These are phyloP conservation scores for Lolium perenne DNA, from an alignment of 176 grass and related monocot genomes.

Conservation along the genomic window DNA sequence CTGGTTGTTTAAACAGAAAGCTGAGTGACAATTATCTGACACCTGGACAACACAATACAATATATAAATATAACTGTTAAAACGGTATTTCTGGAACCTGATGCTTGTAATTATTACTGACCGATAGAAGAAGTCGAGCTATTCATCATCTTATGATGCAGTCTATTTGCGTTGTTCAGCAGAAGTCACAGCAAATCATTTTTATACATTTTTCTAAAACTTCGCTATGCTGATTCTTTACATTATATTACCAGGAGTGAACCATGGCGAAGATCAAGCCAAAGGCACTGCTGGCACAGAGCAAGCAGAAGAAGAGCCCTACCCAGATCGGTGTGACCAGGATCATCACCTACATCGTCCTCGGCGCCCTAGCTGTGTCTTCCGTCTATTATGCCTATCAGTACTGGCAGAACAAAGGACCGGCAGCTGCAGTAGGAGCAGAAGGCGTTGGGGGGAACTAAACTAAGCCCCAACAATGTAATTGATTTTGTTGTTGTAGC, in stretches of 20 bases:
- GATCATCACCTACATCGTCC: constrained; percentile 63
- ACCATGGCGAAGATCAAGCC: constrained; percentile 79
- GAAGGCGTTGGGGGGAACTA: constrained; percentile 46
- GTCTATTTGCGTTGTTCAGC: neutral
- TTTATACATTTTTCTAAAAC: neutral
- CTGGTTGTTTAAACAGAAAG: neutral
- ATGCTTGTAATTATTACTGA: neutral
- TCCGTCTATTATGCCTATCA: constrained; percentile 63
- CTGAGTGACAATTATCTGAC: neutral
- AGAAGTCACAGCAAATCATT: neutral
- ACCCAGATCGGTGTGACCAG: constrained; percentile 49
- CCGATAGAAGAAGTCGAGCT: neutral
- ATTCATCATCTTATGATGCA: neutral
- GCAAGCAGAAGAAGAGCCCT: constrained; percentile 80
- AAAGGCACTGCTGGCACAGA: constrained; percentile 69
- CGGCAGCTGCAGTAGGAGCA: neutral
- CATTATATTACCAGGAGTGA: neutral
- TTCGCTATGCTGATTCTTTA: constrained; percentile 23
- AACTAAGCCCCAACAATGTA: neutral
- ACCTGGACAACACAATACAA: neutral
- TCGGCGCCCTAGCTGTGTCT: constrained; percentile 37
- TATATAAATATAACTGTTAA: neutral
- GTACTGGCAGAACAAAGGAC: constrained; percentile 47
- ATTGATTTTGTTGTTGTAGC: constrained; percentile 41
- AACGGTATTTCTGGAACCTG: neutral